Percentiles rank a stretch among this genome's conserved stretches.
These are phyloP conservation scores for Chimonanthus salicifolius DNA, from an alignment of 164 flowering plant genomes.

Conservation along the genomic window DNA sequence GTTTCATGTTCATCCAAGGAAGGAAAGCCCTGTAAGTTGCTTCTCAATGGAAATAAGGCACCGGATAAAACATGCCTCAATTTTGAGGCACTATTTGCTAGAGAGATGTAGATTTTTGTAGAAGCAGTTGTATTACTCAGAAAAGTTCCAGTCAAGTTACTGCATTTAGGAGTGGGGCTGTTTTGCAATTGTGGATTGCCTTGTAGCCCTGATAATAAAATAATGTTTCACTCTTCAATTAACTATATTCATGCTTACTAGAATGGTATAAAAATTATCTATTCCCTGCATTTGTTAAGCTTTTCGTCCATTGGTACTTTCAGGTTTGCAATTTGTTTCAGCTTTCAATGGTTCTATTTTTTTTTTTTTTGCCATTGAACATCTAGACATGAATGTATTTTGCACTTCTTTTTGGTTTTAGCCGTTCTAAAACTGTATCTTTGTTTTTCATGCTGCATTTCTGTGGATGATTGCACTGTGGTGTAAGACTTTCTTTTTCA, in stretches of 20 bases:
- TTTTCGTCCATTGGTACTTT: background rate
- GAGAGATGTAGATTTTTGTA: background rate
- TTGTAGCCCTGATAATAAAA: background rate
- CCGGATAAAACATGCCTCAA: constrained; percentile 1
- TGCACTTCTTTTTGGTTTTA: background rate
- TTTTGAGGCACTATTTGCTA: background rate
- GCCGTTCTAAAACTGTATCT: too few species aligned
- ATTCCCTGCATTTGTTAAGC: background rate
- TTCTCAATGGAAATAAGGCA: constrained; percentile 11
- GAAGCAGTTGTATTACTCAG: background rate
- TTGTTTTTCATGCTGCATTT: too few species aligned
- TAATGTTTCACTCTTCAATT: background rate
- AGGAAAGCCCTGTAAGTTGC: background rate
- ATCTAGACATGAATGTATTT: background rate
- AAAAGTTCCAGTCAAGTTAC: background rate
- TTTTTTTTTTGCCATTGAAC: background rate
- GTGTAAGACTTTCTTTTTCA: too few species aligned
- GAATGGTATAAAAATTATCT: background rate
- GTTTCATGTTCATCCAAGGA: too few species aligned
- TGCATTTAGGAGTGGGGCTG: background rate
- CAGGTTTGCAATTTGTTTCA: background rate
- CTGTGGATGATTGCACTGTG: too few species aligned
- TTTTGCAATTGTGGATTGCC: background rate
- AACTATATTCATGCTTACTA: too few species aligned
- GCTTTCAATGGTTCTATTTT: background rate